A percentile compares a stretch with the other conserved stretches of the same genome.
phyloP scores from a whole-genome alignment of 495 filamentous ascomycete genomes.

The Penicillium cinerascens region DNA sequence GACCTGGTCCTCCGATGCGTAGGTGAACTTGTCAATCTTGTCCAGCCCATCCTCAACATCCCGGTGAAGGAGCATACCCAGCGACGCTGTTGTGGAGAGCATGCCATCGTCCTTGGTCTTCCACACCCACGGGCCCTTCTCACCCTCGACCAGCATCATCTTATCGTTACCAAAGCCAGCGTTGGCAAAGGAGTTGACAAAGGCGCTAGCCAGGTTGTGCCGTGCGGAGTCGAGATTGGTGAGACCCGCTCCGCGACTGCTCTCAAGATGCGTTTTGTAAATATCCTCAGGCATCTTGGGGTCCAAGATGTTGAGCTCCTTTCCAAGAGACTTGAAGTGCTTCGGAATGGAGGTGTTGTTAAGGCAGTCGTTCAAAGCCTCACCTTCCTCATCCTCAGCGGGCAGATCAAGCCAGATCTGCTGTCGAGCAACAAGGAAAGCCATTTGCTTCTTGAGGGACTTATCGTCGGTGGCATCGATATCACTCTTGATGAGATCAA shows the following conservation, averaged over 20 bases:
- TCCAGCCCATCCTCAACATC: conserved; percentile 86
- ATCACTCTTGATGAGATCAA: conserved; percentile 71
- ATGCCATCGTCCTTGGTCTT: conserved; percentile 98
- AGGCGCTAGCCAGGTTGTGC: conserved; percentile 92
- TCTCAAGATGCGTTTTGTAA: conserved; percentile 98
- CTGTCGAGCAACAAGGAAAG: conserved; percentile 87
- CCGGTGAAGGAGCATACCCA: conserved; percentile 86
- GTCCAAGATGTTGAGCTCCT: conserved; percentile 94
- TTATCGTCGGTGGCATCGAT: conserved; percentile 76
- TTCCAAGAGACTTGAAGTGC: conserved; percentile 89
- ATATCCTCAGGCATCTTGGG: conserved; percentile 98
- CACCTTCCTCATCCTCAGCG: conserved; percentile 60
- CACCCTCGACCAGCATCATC: conserved; percentile 81
- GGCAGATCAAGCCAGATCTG: conserved; percentile 76
- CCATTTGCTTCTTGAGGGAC: conserved; percentile 87
- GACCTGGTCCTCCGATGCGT: conserved; percentile 76
- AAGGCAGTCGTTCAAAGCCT: conserved; percentile 73
- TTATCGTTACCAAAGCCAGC: conserved; percentile 94
- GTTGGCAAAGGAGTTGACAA: conserved; percentile 96
- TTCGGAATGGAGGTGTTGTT: conserved; percentile 84
- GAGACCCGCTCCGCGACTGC: conserved; percentile 81
- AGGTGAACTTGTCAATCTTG: conserved; percentile 90
- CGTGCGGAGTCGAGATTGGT: conserved; percentile 93
- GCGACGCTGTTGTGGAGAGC: conserved; percentile 90
- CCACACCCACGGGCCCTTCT: conserved; percentile 93